Base-by-base conservation (phyloP, 257 asterid species). In the Anisodus tanguticus region DNA sequence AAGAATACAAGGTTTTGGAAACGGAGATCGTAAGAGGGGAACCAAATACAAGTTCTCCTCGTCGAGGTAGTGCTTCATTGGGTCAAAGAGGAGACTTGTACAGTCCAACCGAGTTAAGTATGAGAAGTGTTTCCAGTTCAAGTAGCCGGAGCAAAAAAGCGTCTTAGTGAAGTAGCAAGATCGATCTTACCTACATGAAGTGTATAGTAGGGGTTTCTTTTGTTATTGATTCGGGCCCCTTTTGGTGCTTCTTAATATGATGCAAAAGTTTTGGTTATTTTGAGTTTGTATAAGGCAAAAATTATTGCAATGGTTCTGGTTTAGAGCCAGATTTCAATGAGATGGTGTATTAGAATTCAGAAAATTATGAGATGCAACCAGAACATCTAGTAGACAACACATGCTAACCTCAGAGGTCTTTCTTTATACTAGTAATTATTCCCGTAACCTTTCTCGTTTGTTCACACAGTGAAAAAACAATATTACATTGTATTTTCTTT, bases 1-100 rank as follows among this genome's bases (percentile, higher is more conserved):
- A 93, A 87, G 99, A 97, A 95, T 93, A 93, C 84, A 90, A 83
- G 78, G 19, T 76, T 59, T 87, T 97, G 92, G 96, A 93, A 85
- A 72, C 88, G 2, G 95, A 90, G 87, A 83, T 88, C 26, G 57
- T 84, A 9, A 89, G 87, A 85, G 94, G 88, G 16, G 87, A 85
- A 13, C 70, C 91, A 62, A 90, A 81, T 77, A 84, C 92, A 8
- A 83, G 35, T 22, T 90, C 97, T 39, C 98, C 97, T 3, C 92
- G 95, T 45, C 84, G 95, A 59, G 84, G 91, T 49, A 87, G 90
- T 80, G 82, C 93, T 81, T 86, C 94, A 16, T 79, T 85, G 31
- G 88, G 93, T 55, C 97, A 87, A 67, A 88, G 90, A 85, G 98
- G 90, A 85, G 98, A 92, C 88, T 88, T 93, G 90, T 91, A 91